Conservation (phyloP, 2,329 filamentous ascomycete genomes). For the Gliomastix tumulicola region DNA sequence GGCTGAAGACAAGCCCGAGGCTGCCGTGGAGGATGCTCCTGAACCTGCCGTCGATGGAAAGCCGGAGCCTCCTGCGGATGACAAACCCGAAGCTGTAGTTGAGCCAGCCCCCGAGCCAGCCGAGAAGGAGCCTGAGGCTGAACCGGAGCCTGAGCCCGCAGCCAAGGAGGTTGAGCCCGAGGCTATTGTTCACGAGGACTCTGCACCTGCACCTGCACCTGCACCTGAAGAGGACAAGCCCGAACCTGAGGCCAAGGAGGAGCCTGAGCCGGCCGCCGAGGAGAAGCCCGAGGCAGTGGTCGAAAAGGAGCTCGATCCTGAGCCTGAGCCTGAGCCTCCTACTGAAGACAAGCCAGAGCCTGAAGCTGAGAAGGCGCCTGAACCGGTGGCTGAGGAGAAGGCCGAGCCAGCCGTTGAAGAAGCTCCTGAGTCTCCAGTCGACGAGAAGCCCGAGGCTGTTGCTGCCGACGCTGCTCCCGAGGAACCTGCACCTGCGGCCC, state of each 20-base stretch:
- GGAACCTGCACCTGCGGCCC: too few relatives aligned
- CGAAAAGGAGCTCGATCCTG: conserved; percentile 3
- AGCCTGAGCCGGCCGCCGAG: conserved; percentile 1
- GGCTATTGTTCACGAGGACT: too few relatives aligned
- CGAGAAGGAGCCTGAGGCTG: background rate
- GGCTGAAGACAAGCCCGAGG: background rate
- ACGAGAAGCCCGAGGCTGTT: conserved; percentile 3
- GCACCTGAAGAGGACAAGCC: conserved; percentile 3
- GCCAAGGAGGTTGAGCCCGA: too few relatives aligned
- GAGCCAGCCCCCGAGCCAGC: conserved; percentile 2
- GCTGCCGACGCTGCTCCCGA: too few relatives aligned
- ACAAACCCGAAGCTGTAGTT: too few relatives aligned
- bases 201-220: conserved; percentile 2
- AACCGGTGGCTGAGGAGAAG: background rate
- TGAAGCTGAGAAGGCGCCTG: background rate
- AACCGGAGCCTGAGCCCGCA: conserved; percentile 1
- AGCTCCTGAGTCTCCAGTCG: conserved; percentile 1
- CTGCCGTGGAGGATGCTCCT: conserved; percentile 1
- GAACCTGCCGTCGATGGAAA: background rate
- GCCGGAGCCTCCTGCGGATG: background rate
- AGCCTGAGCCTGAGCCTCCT: background rate
- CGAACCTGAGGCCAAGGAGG: conserved; percentile 1
- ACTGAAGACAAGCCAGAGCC: background rate
- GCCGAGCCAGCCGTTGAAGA: conserved; percentile 1
- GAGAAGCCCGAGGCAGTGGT: conserved; percentile 6